Evolutionary conservation across 2,329 filamentous ascomycete species (phyloP).

Genomic region (Aureobasidium zeae): DNA sequence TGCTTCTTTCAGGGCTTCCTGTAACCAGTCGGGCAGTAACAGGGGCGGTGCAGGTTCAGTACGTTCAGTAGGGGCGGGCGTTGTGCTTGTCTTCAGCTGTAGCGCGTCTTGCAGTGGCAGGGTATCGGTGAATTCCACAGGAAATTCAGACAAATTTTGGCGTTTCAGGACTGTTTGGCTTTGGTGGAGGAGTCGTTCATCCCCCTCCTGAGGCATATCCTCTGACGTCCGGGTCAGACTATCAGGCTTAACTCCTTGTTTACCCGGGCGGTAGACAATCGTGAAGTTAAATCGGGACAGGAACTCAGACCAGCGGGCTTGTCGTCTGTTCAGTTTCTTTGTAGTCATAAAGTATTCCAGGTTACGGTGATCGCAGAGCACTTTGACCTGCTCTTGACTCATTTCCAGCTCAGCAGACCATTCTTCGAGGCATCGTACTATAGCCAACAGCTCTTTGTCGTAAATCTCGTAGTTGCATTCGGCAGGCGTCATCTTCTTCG

Average conservation of each 20-base stretch:
- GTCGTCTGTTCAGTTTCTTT: background rate
- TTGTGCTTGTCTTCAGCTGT: background rate
- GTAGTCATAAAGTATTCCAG: slow-evolving; percentile 4
- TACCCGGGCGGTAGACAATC: background rate
- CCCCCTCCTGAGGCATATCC: slow-evolving; percentile 2
- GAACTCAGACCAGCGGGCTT: slow-evolving; percentile 2
- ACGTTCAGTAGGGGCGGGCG: background rate
- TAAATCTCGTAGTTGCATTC: slow-evolving; percentile 12
- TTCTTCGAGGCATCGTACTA: slow-evolving; percentile 3
- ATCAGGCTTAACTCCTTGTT: slow-evolving; percentile 2
- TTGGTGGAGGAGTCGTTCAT: slow-evolving; percentile 2
- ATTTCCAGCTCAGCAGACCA: slow-evolving; percentile 2
- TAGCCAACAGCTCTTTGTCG: slow-evolving; percentile 11
- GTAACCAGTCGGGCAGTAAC: background rate
- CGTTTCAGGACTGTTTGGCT: slow-evolving; percentile 4
- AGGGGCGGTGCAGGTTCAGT: background rate
- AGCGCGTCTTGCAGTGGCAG: background rate
- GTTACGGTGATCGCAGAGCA: background rate
- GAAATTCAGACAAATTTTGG: background rate
- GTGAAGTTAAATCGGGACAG: slow-evolving; percentile 2
- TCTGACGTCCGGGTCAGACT: slow-evolving; percentile 6
- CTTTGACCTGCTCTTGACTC: background rate
- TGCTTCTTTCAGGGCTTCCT: slow-evolving; percentile 1
- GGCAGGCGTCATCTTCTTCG: background rate
- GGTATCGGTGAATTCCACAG: background rate